Conservation (phyloP, 805 yeast genomes). For the Saccharomycopsis olivae region DNA sequence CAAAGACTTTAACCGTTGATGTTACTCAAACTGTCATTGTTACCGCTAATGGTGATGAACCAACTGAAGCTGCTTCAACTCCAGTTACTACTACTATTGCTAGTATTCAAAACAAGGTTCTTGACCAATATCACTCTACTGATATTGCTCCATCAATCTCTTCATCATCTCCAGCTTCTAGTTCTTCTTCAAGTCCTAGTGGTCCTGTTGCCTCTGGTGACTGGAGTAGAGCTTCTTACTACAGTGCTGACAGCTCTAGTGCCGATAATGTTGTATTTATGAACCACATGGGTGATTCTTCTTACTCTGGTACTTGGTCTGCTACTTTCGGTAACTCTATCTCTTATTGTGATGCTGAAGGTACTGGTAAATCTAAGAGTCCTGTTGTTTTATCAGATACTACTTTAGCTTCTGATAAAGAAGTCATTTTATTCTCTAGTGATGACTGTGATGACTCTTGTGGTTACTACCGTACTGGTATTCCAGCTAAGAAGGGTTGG, state of each 20-base stretch:
- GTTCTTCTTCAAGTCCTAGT: constrained; percentile 22
- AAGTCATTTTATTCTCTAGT: constrained; percentile 75
- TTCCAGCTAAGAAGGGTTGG: constrained; percentile 93
- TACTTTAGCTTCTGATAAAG: constrained; percentile 61
- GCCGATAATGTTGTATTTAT: constrained; percentile 68
- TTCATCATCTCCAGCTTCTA: constrained; percentile 18
- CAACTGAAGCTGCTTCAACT: constrained; percentile 20
- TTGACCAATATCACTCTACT: constrained; percentile 1
- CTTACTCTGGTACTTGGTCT: constrained; percentile 84
- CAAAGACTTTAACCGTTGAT: constrained; percentile 48
- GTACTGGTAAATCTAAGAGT: constrained; percentile 58
- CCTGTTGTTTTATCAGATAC: constrained; percentile 62
- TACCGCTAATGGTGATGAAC: constrained; percentile 40
- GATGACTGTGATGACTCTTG: constrained; percentile 51
- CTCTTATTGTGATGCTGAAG: constrained; percentile 73
- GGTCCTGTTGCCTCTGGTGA: constrained; percentile 33
- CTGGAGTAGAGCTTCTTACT: constrained; percentile 75
- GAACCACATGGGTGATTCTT: constrained; percentile 73
- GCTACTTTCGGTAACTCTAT: constrained; percentile 84
- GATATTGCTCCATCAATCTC: constrained; percentile 23
- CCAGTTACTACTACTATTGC: constrained; percentile 5
- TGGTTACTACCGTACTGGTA: constrained; percentile 78
- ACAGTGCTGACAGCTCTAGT: constrained; percentile 46
- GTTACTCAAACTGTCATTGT: constrained; percentile 74
- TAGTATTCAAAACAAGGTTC: not conserved